Evolutionary conservation across 345 rosid species (phyloP), one percentile per base, ranked within the genome.

Genomic region (Noccaea bulbosa): DNA sequence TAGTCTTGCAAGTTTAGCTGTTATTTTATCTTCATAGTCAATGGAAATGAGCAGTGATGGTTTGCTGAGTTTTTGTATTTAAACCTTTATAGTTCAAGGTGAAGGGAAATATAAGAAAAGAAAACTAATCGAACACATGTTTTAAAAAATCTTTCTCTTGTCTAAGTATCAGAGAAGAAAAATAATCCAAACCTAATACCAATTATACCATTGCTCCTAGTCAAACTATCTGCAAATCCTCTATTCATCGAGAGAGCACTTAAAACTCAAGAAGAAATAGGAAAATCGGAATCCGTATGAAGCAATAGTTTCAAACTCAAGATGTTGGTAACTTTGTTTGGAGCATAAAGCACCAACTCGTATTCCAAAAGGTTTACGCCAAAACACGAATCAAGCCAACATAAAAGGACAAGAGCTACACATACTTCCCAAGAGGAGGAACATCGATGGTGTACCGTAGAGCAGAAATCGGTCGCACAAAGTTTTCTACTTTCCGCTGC

Each of bases 1-100:
- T 63, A 62, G 75, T 63, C 67, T 70, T 63, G 40, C 75, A 63
- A 55, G 66, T 75, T 75, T 73, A 20, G 40, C 11, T 63, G 24
- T 54, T 76, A 70, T 62, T 70, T 27, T 69, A 55, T 76, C 2
- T 20, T n/a, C 55, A 14, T 64, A 56, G 79, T 76, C 79, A 70
- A 76, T 30, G 71, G 7, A 27, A 27, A 68, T 55, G 27, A 39
- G 16, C 39, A 38, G 20, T 62, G 61, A 63, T 54, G 33, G 1
- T 15, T 44, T 43, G 51, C 40, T 33, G 47, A 75, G 61, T 46
- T 62, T 65, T 16, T 48, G 41, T 39, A 14, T 33, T 14, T 41
- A 5, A 67, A 41, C 9, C 24, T 17, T 3, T 2, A 6, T 35
- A 43, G 37, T 59, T 24, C 15, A 41, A 57, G 32, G 11, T 55